Evolutionary conservation across 306 rosid genomes (phyloP), one percentile per base, ranked within the genome.

Genomic region (Herpetospermum pedunculosum): DNA sequence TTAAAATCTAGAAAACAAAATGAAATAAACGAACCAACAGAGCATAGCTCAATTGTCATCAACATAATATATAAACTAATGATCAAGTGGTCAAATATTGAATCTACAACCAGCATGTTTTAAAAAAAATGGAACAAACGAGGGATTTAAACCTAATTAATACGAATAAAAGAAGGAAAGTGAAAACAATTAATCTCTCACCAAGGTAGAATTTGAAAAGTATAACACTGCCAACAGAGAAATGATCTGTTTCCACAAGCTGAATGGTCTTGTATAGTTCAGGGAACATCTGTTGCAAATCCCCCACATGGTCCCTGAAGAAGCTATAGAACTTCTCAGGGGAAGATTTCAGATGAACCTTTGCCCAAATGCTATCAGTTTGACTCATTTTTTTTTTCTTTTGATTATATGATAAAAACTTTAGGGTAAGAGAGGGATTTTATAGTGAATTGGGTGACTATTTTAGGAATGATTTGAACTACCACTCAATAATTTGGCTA

Each of bases 211-310:
- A 60, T 60, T 32, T 30, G 19, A 37, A 60, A 15, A 5, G 43
- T 19, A 60, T 34, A 16, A 60, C 68, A 60, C 5, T 5, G 5
- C 68, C 68, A 16, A 2, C 2, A 32, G 43, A 12, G 0, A 60
- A 32, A 8, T 60, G 6, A 5, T 60, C 14, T 5, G 43, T 43
- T 60, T 60, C 68, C 23, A 60, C 40, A 11, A 70, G 68, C 9
- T 70, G 40, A 76, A 80, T 38, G 69, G 60, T 29, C 41, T 80
- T 72, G 1, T 49, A 16, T 5, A 40, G 11, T 3, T 80, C 12
- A 55, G 77, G 75, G 48, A 76, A 70, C 70, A 71, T 62, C n/a
- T n/a, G 29, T 72, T 68, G 16, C 54, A 80, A 62, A 40, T 58
- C 70, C 5, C 41, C 54, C 60, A 76, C 29, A 11, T 71, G 77